A percentile compares a stretch with the other conserved stretches of the same genome.
These are phyloP conservation scores for Vachellia pachyceras DNA, from an alignment of 306 rosid species.

Conservation along the genomic window DNA sequence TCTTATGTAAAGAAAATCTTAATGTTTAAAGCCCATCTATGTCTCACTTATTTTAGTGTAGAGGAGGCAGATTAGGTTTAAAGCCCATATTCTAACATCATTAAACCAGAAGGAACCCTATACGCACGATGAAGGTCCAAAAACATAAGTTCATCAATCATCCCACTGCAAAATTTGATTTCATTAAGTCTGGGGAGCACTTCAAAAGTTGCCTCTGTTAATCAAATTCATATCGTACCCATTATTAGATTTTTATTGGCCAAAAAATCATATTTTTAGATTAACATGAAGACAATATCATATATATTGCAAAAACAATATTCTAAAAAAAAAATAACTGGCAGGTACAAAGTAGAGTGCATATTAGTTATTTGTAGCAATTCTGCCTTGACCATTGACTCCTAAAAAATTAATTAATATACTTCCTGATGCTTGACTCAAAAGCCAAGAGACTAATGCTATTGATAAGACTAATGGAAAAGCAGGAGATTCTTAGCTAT, in stretches of 20 bases:
- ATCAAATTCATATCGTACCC: constrained; percentile 37
- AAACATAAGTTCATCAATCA: constrained; percentile 88
- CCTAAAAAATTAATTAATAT: too few relatives aligned
- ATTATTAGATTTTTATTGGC: neutral
- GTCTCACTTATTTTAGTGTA: too few relatives aligned
- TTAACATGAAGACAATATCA: constrained; percentile 11
- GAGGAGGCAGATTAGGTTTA: too few relatives aligned
- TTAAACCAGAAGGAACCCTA: constrained; percentile 72
- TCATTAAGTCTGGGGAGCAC: constrained; percentile 93
- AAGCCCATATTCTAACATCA: constrained; percentile 94
- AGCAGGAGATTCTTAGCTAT: too few relatives aligned
- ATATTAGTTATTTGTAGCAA: neutral
- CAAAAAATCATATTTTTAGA: neutral
- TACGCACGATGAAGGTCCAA: constrained; percentile 85
- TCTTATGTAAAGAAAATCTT: too few relatives aligned
- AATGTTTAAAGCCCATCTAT: too few relatives aligned
- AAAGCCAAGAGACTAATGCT: too few relatives aligned
- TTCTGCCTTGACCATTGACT: too few relatives aligned
- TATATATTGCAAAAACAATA: neutral
- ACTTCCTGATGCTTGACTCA: too few relatives aligned
- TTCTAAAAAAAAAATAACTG: neutral
- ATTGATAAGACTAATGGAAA: too few relatives aligned
- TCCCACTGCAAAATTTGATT: constrained; percentile 95
- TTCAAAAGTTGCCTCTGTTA: constrained; percentile 99
- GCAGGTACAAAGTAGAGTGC: neutral